A percentile compares a stretch with the other conserved stretches of the same genome.
phyloP scores from a whole-genome alignment of 2,329 filamentous ascomycete species.

The Daldinia sp. region DNA sequence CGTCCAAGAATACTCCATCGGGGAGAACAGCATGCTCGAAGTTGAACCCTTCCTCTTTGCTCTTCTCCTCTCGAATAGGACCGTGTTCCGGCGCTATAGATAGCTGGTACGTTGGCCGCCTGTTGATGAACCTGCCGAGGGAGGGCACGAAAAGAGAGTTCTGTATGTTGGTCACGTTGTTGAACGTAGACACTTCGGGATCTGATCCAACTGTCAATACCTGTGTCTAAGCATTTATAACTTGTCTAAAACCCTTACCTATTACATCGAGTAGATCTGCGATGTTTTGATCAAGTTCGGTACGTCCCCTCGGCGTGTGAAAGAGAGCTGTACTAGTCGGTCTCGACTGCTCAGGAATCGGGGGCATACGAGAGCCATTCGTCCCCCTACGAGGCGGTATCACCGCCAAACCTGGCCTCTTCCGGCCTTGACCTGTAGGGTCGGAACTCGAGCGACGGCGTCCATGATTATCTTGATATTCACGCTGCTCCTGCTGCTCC shows the following conservation, averaged over 20 bases:
- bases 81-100: conserved; percentile 54
- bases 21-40: conserved; percentile 76
- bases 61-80: conserved; percentile 24
- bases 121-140: conserved; percentile 77
- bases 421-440: conserved; percentile 36
- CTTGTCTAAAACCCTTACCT: conserved; percentile 55
- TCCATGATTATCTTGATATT: conserved; percentile 14
- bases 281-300: conserved; percentile 67
- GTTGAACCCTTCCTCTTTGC: conserved; percentile 56
- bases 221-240: neutral
- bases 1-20: conserved; percentile 74
- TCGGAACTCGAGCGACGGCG: conserved; percentile 43
- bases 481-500: conserved; percentile 1
- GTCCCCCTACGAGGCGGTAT: conserved; percentile 36
- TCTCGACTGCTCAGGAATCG: conserved; percentile 35
- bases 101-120: conserved; percentile 79
- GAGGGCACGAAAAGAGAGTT: conserved; percentile 89
- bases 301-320: conserved; percentile 37
- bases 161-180: conserved; percentile 86
- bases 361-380: conserved; percentile 24
- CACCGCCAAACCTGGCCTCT: conserved; percentile 37
- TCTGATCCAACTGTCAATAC: conserved; percentile 58
- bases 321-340: conserved; percentile 41
- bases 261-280: conserved; percentile 75
- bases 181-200: conserved; percentile 82